Base-by-base conservation (phyloP, 1,284 basidiomycete genomes). In the Sporisorium sorghi region DNA sequence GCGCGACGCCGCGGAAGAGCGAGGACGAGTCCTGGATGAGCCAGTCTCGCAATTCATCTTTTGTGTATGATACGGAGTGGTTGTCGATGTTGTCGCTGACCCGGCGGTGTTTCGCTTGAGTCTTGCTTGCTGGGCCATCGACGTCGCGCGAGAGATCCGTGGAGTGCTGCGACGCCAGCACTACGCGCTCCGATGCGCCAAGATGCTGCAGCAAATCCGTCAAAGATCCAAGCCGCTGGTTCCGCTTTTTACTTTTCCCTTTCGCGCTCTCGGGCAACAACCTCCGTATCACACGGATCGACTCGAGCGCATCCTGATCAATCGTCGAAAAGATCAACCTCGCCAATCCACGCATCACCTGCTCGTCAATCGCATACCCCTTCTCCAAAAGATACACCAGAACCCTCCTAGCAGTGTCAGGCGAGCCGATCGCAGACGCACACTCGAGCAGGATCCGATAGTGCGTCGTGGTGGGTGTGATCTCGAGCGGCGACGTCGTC, bases 401-500 rank as follows among this genome's bases (percentile, higher is more conserved):
- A 28, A 73, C 56, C 26, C 61, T 48, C 10, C 69, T 7, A 4
- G 73, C 54, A 28, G 37, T 26, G 7, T 64, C 55, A 10, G 62
- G 52, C 1, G 61, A 59, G 9, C 58, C 21, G 0, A 62, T 33
- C 5, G 65, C 58, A 37, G 73, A 60, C 2, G 65, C 55, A 30
- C 65, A 65, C 30, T 76, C 65, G 19, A 76, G 55, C 51, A 76
- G 40, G 15, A 56, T 52, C 10, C 61, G 65, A 28, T 69, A 76
- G 51, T 76, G 73, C 7, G 32, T 1, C 5, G 57, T 66, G 0
- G 61, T 56, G 12, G 65, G 28, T 0, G 58, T 5, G 14, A 74
- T 58, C 30, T 19, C 17, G 14, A 28, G 23, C 8, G 17, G 15
- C 0, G 35, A 3, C 28, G 33, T 17, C 2, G 39, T 14, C 1